Percentiles rank a stretch among this genome's conserved stretches.
phyloP scores from a whole-genome alignment of 441 rosid genomes.

The Viola pubescens region DNA sequence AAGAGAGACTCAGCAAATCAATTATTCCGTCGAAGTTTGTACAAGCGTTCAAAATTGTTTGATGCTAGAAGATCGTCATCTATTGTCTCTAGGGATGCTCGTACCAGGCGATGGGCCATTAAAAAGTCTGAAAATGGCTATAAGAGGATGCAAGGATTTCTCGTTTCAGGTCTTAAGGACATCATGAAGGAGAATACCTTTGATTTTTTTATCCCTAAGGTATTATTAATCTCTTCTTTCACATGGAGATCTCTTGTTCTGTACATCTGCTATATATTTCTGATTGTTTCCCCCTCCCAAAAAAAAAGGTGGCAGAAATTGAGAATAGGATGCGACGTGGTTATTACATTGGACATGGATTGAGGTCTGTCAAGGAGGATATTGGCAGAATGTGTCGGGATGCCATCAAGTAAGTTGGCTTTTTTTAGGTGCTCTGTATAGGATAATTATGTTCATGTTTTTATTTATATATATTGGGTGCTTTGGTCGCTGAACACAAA shows the following conservation, averaged over 20 bases:
- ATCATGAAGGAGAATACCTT: slow-evolving; percentile 93
- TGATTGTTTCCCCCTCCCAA: slow-evolving; percentile 20
- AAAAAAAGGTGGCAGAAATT: slow-evolving; percentile 90
- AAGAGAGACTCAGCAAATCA: slow-evolving; percentile 91
- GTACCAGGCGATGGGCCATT: slow-evolving; percentile 82
- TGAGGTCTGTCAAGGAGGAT: slow-evolving; percentile 87
- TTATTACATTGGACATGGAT: slow-evolving; percentile 76
- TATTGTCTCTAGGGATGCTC: slow-evolving; percentile 95
- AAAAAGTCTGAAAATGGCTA: slow-evolving; percentile 86
- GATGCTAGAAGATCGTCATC: slow-evolving; percentile 95
- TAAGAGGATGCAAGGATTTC: slow-evolving; percentile 90
- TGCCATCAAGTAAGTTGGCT: slow-evolving; percentile 77
- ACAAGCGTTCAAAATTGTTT: slow-evolving; percentile 87
- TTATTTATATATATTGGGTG: too few relatives aligned
- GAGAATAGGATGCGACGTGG: slow-evolving; percentile 82
- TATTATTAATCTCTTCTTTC: slow-evolving; percentile 24
- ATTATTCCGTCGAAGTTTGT: slow-evolving; percentile 75
- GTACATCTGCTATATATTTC: slow-evolving; percentile 4
- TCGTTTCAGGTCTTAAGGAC: slow-evolving; percentile 80
- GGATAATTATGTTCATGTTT: too few relatives aligned
- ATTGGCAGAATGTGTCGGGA: slow-evolving; percentile 98
- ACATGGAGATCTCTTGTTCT: slow-evolving; percentile 8
- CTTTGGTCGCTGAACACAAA: too few relatives aligned
- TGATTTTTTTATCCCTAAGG: slow-evolving; percentile 87
- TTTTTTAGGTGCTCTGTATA: not conserved